Evolutionary conservation across 257 asterid genomes (phyloP).

Genomic region (Fraxinus pennsylvanica): DNA sequence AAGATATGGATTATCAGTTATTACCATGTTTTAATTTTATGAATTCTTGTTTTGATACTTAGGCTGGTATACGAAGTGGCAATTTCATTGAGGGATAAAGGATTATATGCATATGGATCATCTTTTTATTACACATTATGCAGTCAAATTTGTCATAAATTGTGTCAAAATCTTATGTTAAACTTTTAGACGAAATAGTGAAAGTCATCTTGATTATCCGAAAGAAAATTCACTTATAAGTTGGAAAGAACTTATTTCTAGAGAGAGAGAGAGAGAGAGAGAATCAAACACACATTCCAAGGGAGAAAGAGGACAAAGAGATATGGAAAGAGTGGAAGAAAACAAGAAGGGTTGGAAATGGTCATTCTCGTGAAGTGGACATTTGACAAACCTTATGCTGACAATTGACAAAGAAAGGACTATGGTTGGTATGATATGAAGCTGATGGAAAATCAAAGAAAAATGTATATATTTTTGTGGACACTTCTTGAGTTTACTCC

Average conservation of each 20-base stretch:
- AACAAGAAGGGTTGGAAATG: constrained; percentile 59
- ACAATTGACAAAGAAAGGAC: constrained; percentile 34
- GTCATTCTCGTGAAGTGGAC: constrained; percentile 65
- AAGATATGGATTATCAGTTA: constrained; percentile 10
- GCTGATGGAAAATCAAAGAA: not conserved
- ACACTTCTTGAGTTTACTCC: not conserved
- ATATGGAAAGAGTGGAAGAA: constrained; percentile 45
- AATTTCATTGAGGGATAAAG: constrained; percentile 24
- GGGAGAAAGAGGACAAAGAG: constrained; percentile 51
- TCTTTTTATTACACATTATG: no score
- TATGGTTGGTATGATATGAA: constrained; percentile 4
- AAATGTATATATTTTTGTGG: not conserved
- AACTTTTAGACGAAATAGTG: not conserved
- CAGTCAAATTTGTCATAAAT: not conserved
- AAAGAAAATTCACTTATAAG: not conserved
- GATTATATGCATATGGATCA: not conserved
- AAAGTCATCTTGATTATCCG: not conserved
- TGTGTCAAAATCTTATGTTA: not conserved
- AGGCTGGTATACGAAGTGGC: constrained; percentile 36
- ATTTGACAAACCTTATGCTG: constrained; percentile 34
- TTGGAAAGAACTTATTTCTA: constrained; percentile 14
- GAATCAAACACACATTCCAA: constrained; percentile 57
- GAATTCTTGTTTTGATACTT: constrained; percentile 22
- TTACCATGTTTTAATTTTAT: constrained; percentile 16
- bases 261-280: not conserved